phyloP scores from a whole-genome alignment of 768 basidiomycete species.

The Leccinum obscurum region DNA sequence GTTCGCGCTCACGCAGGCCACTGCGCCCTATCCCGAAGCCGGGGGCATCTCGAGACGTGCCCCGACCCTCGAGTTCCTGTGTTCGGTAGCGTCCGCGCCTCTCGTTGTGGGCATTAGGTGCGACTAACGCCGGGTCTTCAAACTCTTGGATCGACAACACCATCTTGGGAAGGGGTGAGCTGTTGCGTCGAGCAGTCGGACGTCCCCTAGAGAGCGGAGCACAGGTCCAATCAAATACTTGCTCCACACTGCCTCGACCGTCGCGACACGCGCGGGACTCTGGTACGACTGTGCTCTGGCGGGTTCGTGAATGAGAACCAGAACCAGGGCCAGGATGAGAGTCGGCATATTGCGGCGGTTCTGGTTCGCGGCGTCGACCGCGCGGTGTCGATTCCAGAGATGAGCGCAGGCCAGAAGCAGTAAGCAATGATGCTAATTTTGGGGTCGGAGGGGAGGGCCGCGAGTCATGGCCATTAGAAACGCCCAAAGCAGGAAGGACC shows the following conservation, averaged over 20 bases:
- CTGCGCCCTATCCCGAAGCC: slow-evolving; percentile 67
- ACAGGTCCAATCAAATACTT: slow-evolving; percentile 49
- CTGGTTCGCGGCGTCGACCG: slow-evolving; percentile 50
- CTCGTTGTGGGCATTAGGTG: slow-evolving; percentile 25
- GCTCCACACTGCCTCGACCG: slow-evolving; percentile 40
- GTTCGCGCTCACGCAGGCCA: slow-evolving; percentile 51
- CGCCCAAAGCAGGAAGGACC: slow-evolving; percentile 43
- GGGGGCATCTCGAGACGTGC: slow-evolving; percentile 48
- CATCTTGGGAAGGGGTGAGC: slow-evolving; percentile 57
- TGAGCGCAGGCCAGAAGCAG: slow-evolving; percentile 36
- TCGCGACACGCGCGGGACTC: slow-evolving; percentile 23
- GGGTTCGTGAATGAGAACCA: slow-evolving; percentile 41
- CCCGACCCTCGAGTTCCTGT: slow-evolving; percentile 51
- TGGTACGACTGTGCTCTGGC: slow-evolving; percentile 18
- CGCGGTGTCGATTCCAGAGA: slow-evolving; percentile 48
- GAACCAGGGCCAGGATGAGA: slow-evolving; percentile 48
- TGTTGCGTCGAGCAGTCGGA: slow-evolving; percentile 51
- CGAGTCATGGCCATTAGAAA: slow-evolving; percentile 37
- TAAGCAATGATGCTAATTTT: slow-evolving; percentile 41
- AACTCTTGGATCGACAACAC: slow-evolving; percentile 37
- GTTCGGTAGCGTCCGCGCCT: slow-evolving; percentile 55
- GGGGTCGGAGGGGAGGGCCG: slow-evolving; percentile 64
- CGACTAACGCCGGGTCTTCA: slow-evolving; percentile 31
- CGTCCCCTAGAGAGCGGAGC: slow-evolving; percentile 44
- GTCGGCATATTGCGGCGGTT: slow-evolving; percentile 31